A percentile compares a stretch with the other conserved stretches of the same genome.
phyloP scores from a whole-genome alignment of 352 stramenopile species.

The Phytophthora constricta region DNA sequence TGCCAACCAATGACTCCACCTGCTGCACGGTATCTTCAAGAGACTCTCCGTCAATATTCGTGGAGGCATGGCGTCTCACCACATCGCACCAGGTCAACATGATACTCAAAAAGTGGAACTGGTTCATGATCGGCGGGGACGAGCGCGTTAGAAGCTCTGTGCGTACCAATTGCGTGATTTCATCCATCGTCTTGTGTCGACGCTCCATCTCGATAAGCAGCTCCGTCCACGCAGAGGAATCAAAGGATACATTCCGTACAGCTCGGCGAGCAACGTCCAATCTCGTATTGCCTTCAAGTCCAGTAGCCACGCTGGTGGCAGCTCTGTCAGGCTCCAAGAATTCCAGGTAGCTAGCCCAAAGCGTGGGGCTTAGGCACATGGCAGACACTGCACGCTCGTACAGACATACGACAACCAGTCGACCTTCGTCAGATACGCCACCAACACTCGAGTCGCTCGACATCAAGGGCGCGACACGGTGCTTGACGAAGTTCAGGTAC shows the following conservation, averaged over 20 bases:
- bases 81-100: conserved; percentile 61
- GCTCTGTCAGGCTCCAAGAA: conserved; percentile 33
- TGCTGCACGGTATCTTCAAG: conserved; percentile 16
- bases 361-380: conserved; percentile 60
- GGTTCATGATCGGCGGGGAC: conserved; percentile 54
- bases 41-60: conserved; percentile 9
- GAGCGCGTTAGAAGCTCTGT: conserved; percentile 40
- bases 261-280: conserved; percentile 44
- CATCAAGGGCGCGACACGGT: conserved; percentile 52
- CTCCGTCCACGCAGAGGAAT: conserved; percentile 64
- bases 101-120: conserved; percentile 54
- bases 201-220: conserved; percentile 62
- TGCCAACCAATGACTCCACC: conserved; percentile 32
- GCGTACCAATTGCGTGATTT: conserved; percentile 38
- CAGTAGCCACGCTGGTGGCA: background rate
- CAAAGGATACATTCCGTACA: conserved; percentile 73
- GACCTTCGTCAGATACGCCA: conserved; percentile 2
- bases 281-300: conserved; percentile 2
- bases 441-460: conserved; percentile 6
- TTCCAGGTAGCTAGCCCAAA: conserved; percentile 67
- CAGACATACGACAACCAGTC: conserved; percentile 46
- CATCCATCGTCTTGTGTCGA: background rate
- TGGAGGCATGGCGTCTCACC: conserved; percentile 34
- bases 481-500: conserved; percentile 75
- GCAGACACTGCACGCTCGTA: conserved; percentile 62